phyloP scores from a whole-genome alignment of 2,329 filamentous ascomycete genomes.

The Fusarium sp. region DNA sequence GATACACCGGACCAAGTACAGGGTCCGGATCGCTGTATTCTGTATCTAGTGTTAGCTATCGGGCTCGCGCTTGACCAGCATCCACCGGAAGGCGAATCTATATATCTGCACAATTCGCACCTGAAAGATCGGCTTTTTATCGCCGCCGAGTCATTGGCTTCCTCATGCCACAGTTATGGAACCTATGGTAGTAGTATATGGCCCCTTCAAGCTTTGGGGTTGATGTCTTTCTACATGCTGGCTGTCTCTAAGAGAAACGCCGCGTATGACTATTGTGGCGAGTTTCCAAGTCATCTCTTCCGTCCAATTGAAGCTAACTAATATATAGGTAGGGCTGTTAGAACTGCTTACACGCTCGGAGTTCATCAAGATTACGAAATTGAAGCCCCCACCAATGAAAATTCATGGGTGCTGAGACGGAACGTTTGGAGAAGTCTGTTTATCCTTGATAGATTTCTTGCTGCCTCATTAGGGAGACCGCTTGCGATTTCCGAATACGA shows the following conservation, averaged over 20 bases:
- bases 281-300: conserved; percentile 25
- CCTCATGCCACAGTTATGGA: conserved; percentile 37
- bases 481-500: conserved; percentile 69
- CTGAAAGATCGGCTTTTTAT: conserved; percentile 70
- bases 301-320: conserved; percentile 4
- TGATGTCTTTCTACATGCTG: conserved; percentile 73
- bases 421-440: conserved; percentile 73
- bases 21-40: conserved; percentile 63
- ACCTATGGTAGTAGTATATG: conserved; percentile 69
- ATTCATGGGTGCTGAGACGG: conserved; percentile 57
- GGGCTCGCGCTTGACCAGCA: conserved; percentile 68
- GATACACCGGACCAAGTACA: conserved; percentile 47
- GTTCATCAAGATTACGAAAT: conserved; percentile 67
- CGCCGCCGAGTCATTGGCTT: conserved; percentile 63
- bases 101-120: conserved; percentile 58
- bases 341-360: conserved; percentile 69
- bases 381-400: conserved; percentile 51
- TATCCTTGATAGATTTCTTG: conserved; percentile 70
- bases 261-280: conserved; percentile 69
- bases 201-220: conserved; percentile 68
- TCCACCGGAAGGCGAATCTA: conserved; percentile 59
- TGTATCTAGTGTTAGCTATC: conserved; percentile 70
- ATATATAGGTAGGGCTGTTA: conserved; percentile 66
- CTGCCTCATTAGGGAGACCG: conserved; percentile 69
- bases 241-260: conserved; percentile 69